Percentiles rank a stretch among this genome's conserved stretches.
Conservation (phyloP, 2,329 filamentous ascomycete species). For the Ascomycota sp. region DNA sequence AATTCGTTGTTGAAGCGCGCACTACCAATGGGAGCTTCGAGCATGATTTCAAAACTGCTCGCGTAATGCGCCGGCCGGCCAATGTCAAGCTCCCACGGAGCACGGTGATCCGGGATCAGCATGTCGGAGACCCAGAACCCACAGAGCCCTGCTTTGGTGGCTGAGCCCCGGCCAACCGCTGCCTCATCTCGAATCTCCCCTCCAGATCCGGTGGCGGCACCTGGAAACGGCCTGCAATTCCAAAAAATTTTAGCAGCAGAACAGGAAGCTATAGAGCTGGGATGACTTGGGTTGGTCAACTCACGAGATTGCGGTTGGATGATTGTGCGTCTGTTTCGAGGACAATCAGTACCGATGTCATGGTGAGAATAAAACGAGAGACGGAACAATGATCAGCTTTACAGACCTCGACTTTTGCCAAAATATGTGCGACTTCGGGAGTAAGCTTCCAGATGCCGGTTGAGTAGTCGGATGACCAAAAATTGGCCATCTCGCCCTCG, state of each 20-base stretch:
- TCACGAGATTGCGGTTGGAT: slow-evolving; percentile 76
- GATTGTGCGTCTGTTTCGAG: slow-evolving; percentile 54
- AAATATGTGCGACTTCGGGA: slow-evolving; percentile 69
- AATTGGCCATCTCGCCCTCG: slow-evolving; percentile 18
- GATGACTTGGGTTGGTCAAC: neutral
- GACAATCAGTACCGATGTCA: neutral
- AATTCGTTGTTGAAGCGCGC: slow-evolving; percentile 98
- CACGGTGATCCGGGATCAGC: slow-evolving; percentile 60
- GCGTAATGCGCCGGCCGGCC: slow-evolving; percentile 84
- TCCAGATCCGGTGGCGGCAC: slow-evolving; percentile 85
- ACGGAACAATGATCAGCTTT: neutral
- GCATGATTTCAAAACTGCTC: slow-evolving; percentile 89
- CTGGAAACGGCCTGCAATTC: slow-evolving; percentile 45
- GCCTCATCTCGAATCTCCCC: slow-evolving; percentile 94
- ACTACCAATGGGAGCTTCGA: slow-evolving; percentile 87
- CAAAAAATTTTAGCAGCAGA: neutral
- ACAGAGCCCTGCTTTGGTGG: slow-evolving; percentile 74
- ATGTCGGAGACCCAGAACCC: slow-evolving; percentile 95
- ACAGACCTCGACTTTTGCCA: slow-evolving; percentile 64
- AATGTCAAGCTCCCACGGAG: slow-evolving; percentile 82
- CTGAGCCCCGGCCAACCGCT: slow-evolving; percentile 79
- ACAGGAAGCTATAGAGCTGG: too few relatives aligned
- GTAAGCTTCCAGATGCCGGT: slow-evolving; percentile 76
- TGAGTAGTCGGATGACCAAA: slow-evolving; percentile 74
- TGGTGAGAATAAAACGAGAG: too few relatives aligned